Evolutionary conservation across 2,329 filamentous ascomycete genomes (phyloP), one percentile per base, ranked within the genome.

Genomic region (Teratosphaeria destructans): DNA sequence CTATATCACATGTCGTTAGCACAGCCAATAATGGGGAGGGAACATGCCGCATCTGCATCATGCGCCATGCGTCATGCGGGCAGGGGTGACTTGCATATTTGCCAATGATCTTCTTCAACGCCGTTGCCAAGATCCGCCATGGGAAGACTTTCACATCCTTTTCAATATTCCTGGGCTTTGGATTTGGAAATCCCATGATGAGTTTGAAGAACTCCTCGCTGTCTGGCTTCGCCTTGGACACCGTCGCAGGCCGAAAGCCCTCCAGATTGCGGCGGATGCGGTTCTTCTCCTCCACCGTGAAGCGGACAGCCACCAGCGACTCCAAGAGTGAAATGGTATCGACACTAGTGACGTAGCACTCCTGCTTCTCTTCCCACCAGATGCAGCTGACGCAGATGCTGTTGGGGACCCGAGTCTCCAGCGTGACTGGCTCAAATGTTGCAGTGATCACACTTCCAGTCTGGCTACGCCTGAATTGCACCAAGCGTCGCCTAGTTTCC

Each of bases 121-220:
- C 93, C 61, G 85, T 83, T 55, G 84, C 83, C 53, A 99, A 81
- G 61, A 94, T 90, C 74, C 91, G 94, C 94, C 94, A 99, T 4
- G 91, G 88, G 71, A 97, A 99, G 12, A 97, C 94, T 77, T 99
- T 99, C 71, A 99, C 92, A 70, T 97, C 93, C 78, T 99, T 99
- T 78, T 97, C 94, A 65, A 99, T 99, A 71, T 97, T 96, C 63
- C 94, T 83, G 19, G 94, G 94, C 76, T 97, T 97, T 1, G 94
- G 94, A 62, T 88, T 89, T 12, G 91, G 90, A 71, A 97, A 97
- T 1, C 85, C 90, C 94, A 99, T 99, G 76, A 99, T 97, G 68
- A 96, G 82, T 78, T 96, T 96, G 85, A 97, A 97, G 75, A 97
- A 97, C 59, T 95, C 90, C 73, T 97, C 93, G 72, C 89, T 96